Evolutionary conservation across 2,329 filamentous ascomycete species (phyloP).

Genomic region (Huntiella moniliformis): DNA sequence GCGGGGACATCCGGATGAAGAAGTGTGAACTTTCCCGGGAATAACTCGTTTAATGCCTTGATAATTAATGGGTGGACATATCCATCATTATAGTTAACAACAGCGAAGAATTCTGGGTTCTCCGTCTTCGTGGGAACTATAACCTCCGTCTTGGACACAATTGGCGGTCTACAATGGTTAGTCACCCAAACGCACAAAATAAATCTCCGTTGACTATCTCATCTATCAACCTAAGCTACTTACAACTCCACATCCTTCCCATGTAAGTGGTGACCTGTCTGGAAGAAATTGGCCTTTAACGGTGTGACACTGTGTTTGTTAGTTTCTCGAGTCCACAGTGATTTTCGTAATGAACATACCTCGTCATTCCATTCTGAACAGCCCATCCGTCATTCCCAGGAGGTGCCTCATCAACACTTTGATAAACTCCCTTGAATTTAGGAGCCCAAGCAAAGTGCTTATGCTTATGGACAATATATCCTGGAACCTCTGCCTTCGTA

Average conservation of each 20-base stretch:
- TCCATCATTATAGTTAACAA: constrained; percentile 48
- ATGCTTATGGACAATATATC: constrained; percentile 38
- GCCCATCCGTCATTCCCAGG: constrained; percentile 88
- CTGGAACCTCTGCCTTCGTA: constrained; percentile 12
- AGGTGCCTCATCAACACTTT: constrained; percentile 59
- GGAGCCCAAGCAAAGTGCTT: constrained; percentile 94
- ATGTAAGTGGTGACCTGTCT: constrained; percentile 41
- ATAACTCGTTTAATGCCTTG: constrained; percentile 43
- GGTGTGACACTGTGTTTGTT: constrained; percentile 53
- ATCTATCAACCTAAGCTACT: constrained; percentile 22
- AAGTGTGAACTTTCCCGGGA: constrained; percentile 41
- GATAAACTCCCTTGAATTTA: constrained; percentile 67
- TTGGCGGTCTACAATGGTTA: not conserved
- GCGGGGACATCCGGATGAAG: constrained; percentile 13
- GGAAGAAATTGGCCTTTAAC: constrained; percentile 82
- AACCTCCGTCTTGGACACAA: not conserved
- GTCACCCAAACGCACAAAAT: no score
- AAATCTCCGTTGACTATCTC: no score
- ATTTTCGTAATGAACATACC: constrained; percentile 29
- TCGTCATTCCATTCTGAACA: constrained; percentile 72
- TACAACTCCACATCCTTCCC: constrained; percentile 64
- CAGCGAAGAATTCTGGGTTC: constrained; percentile 5
- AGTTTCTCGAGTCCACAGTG: constrained; percentile 7
- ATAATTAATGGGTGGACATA: constrained; percentile 82
- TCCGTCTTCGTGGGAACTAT: no score